Percentiles rank a stretch among this genome's conserved stretches.
phyloP scores from a whole-genome alignment of 129 eudicot species.

The Scalesia atractyloides region DNA sequence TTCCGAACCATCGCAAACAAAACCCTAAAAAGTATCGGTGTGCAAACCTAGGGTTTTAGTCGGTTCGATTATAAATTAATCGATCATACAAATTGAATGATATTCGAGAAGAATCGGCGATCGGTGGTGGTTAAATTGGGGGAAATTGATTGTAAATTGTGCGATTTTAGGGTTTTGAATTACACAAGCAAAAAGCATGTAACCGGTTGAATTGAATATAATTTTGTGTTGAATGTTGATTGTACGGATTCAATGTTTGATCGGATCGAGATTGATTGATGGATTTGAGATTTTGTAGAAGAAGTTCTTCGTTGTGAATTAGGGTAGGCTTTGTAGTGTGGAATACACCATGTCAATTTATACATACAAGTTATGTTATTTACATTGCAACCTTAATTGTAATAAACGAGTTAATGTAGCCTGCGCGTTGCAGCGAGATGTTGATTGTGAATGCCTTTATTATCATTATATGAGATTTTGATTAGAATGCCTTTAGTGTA shows the following conservation, averaged over 20 bases:
- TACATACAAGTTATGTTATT: too few relatives aligned
- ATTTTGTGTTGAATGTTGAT: constrained; percentile 16
- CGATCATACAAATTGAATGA: constrained; percentile 2
- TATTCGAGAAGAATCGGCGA: constrained; percentile 10
- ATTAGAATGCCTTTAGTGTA: too few relatives aligned
- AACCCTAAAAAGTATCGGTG: constrained; percentile 27
- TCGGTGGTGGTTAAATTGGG: constrained; percentile 15
- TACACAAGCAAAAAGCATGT: constrained; percentile 2
- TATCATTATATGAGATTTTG: too few relatives aligned
- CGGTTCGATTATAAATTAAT: constrained; percentile 11
- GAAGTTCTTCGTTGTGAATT: constrained; percentile 3
- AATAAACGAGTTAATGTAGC: too few relatives aligned
- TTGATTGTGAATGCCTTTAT: too few relatives aligned
- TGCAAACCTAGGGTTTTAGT: constrained; percentile 35
- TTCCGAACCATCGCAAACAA: constrained; percentile 56
- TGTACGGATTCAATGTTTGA: constrained; percentile 16
- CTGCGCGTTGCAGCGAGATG: too few relatives aligned
- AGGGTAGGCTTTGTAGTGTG: constrained; percentile 31
- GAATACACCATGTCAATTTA: constrained; percentile 20
- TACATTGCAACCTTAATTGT: too few relatives aligned
- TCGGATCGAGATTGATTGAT: constrained; percentile 5
- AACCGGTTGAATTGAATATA: constrained; percentile 16
- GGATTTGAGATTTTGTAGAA: background rate
- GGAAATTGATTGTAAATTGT: constrained; percentile 6
- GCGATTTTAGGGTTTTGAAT: constrained; percentile 18